phyloP scores from a whole-genome alignment of 345 rosid genomes.

The Psidium guajava region DNA sequence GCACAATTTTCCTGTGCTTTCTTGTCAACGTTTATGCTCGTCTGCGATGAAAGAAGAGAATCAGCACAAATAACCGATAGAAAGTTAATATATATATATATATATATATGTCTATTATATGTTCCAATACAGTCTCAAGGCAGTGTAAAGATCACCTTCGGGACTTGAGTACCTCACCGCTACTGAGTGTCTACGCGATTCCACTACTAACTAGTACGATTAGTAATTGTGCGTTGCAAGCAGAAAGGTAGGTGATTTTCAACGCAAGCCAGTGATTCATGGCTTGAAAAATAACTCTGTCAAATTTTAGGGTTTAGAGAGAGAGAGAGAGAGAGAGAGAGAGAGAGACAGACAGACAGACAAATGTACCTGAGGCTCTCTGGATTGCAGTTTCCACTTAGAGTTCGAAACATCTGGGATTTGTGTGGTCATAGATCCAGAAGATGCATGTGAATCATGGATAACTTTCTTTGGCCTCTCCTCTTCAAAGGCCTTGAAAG shows the following conservation, averaged over 20 bases:
- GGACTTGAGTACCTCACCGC: neutral
- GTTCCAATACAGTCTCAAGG: neutral
- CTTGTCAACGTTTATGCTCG: conserved; percentile 8
- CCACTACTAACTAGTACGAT: neutral
- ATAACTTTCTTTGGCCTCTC: conserved; percentile 40
- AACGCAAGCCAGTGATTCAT: neutral
- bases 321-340: neutral
- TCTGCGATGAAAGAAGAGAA: conserved; percentile 14
- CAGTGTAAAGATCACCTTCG: neutral
- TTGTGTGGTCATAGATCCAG: conserved; percentile 13
- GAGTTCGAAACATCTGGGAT: neutral
- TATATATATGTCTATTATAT: too few species aligned
- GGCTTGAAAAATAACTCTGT: neutral
- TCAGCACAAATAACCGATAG: conserved; percentile 16
- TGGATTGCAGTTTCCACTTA: neutral
- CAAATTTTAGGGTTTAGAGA: neutral
- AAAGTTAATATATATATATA: neutral
- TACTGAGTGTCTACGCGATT: neutral
- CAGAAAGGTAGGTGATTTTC: neutral
- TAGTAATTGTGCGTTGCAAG: neutral
- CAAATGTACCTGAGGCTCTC: neutral
- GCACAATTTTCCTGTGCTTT: conserved; percentile 7
- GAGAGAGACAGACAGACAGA: neutral
- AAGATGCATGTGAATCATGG: conserved; percentile 30
- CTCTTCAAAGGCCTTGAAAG: conserved; percentile 49